Base-by-base conservation (phyloP, 495 filamentous ascomycete species). In the Podospora bellae-mahoneyi region DNA sequence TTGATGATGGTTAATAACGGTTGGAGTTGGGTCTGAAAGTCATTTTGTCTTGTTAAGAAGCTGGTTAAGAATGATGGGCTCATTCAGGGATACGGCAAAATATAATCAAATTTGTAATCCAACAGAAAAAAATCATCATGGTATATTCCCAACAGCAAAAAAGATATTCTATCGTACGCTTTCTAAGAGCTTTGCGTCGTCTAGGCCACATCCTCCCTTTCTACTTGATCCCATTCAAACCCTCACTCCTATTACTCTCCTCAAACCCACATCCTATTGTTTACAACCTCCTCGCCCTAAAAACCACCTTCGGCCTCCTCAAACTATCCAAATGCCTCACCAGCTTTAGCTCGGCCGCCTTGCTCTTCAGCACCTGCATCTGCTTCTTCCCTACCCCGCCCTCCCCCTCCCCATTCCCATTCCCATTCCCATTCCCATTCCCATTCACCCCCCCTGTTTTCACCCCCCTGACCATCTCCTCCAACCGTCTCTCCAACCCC, bases 271-370 rank as follows among this genome's bases (percentile, higher is more conserved):
- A 23, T 23, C 23, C 23, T 23, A 23, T 23, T 23, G 23, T 23
- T 23, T 23, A 81, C 74, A 88, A 78, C 70, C 75, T 82, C 73
- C 81, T 78, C 26, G 88, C 88, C 71, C 74, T 82, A 72, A 87
- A 90, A 67, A 82, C 80, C 53, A 86, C 73, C 44, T 84, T 74
- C 9, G 92, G 93, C 60, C 87, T 77, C 32, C 87, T 80, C 74
- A 97, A 71, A 68, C 86, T 85, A 61, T 80, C 80, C 68, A 90
- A 77, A 77, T 93, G 89, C 73, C 91, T 85, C 57, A 93, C 89
- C 39, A 97, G 80, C 74, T 87, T 85, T 66, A 97, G 85, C 80
- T 97, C 93, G 0, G 90, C 87, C 23, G 93, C 92, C 77, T 90
- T 91, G 64, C 87, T 93, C 72, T 80, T 80, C 39, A 89, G 78